Evolutionary conservation across 352 stramenopile species (phyloP), one percentile per base, ranked within the genome.

Genomic region (Globisporangium alternatum): DNA sequence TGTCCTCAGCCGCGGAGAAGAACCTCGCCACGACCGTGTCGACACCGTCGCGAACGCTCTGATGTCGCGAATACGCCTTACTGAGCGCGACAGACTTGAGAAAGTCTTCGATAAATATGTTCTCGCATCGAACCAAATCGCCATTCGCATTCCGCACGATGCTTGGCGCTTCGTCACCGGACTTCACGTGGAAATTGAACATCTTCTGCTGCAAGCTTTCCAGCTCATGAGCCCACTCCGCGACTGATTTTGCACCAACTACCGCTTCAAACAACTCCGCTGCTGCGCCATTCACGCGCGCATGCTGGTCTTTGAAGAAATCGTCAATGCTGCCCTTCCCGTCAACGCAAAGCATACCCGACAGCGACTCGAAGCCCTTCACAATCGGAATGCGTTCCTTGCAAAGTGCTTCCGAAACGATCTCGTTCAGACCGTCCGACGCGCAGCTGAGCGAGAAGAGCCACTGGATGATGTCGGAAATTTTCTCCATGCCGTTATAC

Each of bases 81-180:
- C 71, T 92, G 35, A 89, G 69, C 37, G 79, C 80, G 10, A 90
- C 69, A 9, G 74, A 74, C 62, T 87, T 83, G 45, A 92, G 70
- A 62, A 91, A 89, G 52, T 89, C 77, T 41, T 88, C 77, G 66
- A 90, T 88, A 80, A 91, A 89, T 72, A 89, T 31, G 68, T 92
- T 92, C 41, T 84, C 74, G 56, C 76, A 86, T 9, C 56, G 64
- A 43, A 78, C 72, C 15, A 62, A 49, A 33, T 73, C 74, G 45
- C 68, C 76, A 64, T 75, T 66, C 53, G 66, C 65, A 41, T 79
- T 58, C 21, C 80, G 71, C 13, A 69, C 64, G 31, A 56, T 35
- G 17, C 48, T 69, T 10, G 56, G 37, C 22, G 48, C 56, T 22
- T 69, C 64, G 4, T 64, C 56, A 4, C 51, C 31, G 4, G 37